Conservation (phyloP, 139 green algal genomes). For the Astrephomene gubernaculifera region DNA sequence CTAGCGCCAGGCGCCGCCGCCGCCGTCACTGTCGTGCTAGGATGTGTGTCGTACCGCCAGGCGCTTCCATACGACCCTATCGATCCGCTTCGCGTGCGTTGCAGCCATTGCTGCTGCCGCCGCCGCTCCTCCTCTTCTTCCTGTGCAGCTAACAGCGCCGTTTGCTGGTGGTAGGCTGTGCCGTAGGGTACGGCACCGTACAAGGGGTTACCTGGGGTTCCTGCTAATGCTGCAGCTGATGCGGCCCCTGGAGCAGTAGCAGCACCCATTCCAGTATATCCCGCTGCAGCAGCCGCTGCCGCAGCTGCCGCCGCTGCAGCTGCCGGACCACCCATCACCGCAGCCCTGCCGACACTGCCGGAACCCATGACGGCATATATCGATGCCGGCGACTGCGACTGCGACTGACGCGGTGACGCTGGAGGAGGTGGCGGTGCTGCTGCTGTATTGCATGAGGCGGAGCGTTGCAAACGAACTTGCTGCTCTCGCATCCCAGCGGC, state of each 20-base stretch:
- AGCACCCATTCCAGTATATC: background rate
- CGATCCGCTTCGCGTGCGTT: background rate
- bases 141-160: slow-evolving; percentile 1
- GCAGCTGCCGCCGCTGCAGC: background rate
- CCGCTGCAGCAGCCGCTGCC: background rate
- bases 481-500: too few species aligned
- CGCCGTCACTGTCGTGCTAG: background rate
- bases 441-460: too few species aligned
- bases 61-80: background rate
- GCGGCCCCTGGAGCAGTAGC: background rate
- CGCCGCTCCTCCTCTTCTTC: slow-evolving; percentile 1
- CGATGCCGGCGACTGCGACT: too few species aligned
- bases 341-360: too few species aligned
- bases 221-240: background rate
- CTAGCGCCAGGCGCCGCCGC: background rate
- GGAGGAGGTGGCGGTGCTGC: too few species aligned
- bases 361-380: too few species aligned
- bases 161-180: slow-evolving; percentile 23
- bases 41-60: background rate
- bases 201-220: background rate
- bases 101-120: background rate
- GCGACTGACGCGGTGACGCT: too few species aligned
- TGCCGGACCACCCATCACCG: background rate
- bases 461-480: too few species aligned
- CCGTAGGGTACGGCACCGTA: slow-evolving; percentile 17